Evolutionary conservation across 768 basidiomycete genomes (phyloP), one percentile per base, ranked within the genome.

Genomic region (Podaxis rugospora): DNA sequence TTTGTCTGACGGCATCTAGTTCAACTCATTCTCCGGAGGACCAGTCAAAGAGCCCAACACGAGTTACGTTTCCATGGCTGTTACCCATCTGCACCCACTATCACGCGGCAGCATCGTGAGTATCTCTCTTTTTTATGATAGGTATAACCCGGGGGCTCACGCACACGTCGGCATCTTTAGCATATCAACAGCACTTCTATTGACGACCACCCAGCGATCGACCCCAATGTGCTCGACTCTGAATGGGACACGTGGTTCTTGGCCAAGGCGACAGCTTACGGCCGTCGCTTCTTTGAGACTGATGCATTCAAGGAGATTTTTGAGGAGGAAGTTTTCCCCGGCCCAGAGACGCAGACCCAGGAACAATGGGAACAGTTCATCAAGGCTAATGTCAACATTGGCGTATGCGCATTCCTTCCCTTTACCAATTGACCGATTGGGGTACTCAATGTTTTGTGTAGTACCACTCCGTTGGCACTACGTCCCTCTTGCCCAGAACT

Each of bases 191-290:
- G 83, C 2, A 74, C 79, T 13, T 79, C 83, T 59, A 74, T 84
- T 1, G 90, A 90, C 71, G 81, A 83, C 61, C 66, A 75, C 35
- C 86, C 87, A 4, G 68, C 79, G 51, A 85, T 91, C 68, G 83
- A 91, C 69, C 89, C 89, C 4, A 72, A 80, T n/a, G 56, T 71
- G 16, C 63, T 75, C 37, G 70, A 68, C 58, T 64, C 72, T 5
- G 71, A 72, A 11, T 75, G 72, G 72, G 72, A 75, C 57, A 61
- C 36, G 9, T 75, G 71, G 70, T 67, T 73, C 55, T 61, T 73
- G 16, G 65, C 70, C 0, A 75, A 74, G 47, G 71, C 69, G 9
- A 69, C 71, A 37, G 70, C 69, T 11, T 75, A 71, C 55, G 72
- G 65, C 35, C 70, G 74, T 37, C 70, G 67, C 16, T 69, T 74